Percentiles rank a stretch among this genome's conserved stretches.
phyloP scores from a whole-genome alignment of 495 filamentous ascomycete genomes.

The Schizothecium vesticola region DNA sequence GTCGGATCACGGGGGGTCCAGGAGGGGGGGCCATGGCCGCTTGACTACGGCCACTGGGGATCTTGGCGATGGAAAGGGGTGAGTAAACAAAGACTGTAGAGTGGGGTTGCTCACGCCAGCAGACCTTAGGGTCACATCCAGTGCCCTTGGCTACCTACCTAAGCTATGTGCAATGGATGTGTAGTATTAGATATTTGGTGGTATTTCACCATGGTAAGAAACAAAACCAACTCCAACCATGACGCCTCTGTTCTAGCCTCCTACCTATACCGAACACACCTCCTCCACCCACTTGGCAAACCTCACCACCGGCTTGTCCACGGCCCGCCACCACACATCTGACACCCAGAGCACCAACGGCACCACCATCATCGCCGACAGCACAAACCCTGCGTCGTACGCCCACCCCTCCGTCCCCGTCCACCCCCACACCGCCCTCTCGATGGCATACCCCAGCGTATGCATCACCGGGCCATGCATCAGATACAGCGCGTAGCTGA shows the following conservation, averaged over 20 bases:
- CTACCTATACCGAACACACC: slow-evolving; percentile 6
- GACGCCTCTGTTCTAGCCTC: neutral
- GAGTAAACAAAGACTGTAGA: neutral
- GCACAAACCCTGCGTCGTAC: slow-evolving; percentile 31
- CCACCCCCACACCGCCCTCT: slow-evolving; percentile 29
- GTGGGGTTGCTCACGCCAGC: neutral
- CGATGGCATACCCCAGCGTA: slow-evolving; percentile 36
- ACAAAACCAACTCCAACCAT: neutral
- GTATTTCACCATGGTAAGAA: neutral
- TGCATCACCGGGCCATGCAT: slow-evolving; percentile 49
- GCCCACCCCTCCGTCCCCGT: slow-evolving; percentile 30
- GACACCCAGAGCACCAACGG: slow-evolving; percentile 39
- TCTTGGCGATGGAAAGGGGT: neutral
- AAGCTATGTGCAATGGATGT: neutral
- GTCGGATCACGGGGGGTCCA: no score
- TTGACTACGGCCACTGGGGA: neutral
- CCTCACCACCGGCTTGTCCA: slow-evolving; percentile 42
- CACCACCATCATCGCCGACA: slow-evolving; percentile 33
- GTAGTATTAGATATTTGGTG: neutral
- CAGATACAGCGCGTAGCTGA: slow-evolving; percentile 49
- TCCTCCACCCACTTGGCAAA: slow-evolving; percentile 42
- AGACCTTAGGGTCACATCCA: neutral
- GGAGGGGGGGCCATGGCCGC: no score
- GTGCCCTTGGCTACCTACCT: neutral
- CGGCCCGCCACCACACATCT: slow-evolving; percentile 43